Evolutionary conservation across 2,329 filamentous ascomycete genomes (phyloP).

Genomic region (Monosporascus sp.): DNA sequence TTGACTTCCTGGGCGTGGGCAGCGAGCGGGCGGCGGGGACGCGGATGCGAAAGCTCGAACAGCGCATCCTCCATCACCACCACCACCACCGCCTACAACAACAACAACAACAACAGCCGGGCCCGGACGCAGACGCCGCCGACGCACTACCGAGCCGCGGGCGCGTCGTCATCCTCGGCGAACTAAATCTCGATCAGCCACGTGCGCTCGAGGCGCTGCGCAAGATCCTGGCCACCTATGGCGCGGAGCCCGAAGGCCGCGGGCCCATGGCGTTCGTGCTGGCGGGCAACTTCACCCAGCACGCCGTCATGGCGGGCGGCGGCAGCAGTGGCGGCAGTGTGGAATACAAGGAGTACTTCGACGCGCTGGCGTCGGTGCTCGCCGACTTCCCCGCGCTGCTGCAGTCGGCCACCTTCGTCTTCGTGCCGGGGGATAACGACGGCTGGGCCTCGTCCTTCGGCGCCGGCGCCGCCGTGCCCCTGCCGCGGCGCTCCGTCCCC

Average conservation of each 20-base stretch:
- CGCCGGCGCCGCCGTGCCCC: slow-evolving; percentile 63
- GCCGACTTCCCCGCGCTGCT: slow-evolving; percentile 79
- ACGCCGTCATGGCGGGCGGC: slow-evolving; percentile 61
- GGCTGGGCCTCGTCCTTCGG: slow-evolving; percentile 90
- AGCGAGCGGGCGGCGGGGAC: slow-evolving; percentile 78
- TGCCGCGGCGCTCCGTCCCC: slow-evolving; percentile 70
- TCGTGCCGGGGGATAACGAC: slow-evolving; percentile 94
- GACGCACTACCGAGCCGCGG: slow-evolving; percentile 33
- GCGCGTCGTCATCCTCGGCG: slow-evolving; percentile 71
- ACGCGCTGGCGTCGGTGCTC: slow-evolving; percentile 75
- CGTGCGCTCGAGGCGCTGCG: slow-evolving; percentile 74
- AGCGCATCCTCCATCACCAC: slow-evolving; percentile 49
- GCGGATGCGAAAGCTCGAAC: slow-evolving; percentile 77
- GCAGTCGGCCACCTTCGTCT: slow-evolving; percentile 76
- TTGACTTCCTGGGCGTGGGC: slow-evolving; percentile 88
- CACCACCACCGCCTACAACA: slow-evolving; percentile 19
- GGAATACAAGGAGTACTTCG: slow-evolving; percentile 95
- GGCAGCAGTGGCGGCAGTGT: slow-evolving; percentile 75
- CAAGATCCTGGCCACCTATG: slow-evolving; percentile 72
- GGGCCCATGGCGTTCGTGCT: slow-evolving; percentile 76
- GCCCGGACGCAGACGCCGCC: slow-evolving; percentile 23
- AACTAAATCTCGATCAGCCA: slow-evolving; percentile 81
- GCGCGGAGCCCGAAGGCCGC: slow-evolving; percentile 54
- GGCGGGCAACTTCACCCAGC: slow-evolving; percentile 74
- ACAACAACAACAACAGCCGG: slow-evolving; percentile 20